Evolutionary conservation across 208 protist genomes (phyloP).

Genomic region (Plasmodiophora brassicae): DNA sequence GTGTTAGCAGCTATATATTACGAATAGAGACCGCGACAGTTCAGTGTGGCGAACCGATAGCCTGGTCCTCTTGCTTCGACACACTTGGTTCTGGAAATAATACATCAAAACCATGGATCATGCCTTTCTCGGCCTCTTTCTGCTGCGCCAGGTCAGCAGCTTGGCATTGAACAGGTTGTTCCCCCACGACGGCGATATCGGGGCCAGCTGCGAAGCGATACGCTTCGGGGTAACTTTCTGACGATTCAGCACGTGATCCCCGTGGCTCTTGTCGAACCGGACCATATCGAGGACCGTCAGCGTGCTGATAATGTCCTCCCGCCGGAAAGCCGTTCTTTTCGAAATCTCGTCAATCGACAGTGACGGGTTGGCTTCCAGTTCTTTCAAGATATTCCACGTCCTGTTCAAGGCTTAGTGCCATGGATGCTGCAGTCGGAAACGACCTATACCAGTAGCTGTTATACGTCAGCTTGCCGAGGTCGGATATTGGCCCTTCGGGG

Average conservation of each 20-base stretch:
- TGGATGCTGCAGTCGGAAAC: not conserved
- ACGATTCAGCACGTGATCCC: not conserved
- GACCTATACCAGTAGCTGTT: conserved; percentile 50
- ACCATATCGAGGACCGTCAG: not conserved
- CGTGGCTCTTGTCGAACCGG: not conserved
- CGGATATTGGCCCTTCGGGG: conserved; percentile 96
- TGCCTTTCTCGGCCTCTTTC: too few species aligned
- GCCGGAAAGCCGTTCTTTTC: not conserved
- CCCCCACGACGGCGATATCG: too few species aligned
- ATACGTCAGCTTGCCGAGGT: conserved; percentile 76
- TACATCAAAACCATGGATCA: too few species aligned
- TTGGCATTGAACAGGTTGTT: too few species aligned
- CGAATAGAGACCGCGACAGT: too few species aligned
- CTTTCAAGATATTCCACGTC: not conserved
- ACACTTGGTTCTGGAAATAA: too few species aligned
- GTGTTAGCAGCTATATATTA: too few species aligned
- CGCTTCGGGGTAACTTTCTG: too few species aligned
- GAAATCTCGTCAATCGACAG: not conserved
- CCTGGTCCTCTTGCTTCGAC: too few species aligned
- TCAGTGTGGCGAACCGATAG: too few species aligned
- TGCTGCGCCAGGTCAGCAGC: too few species aligned
- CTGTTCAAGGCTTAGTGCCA: not conserved
- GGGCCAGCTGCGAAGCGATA: too few species aligned
- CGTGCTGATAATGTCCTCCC: not conserved
- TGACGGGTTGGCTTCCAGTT: not conserved